phyloP scores from a whole-genome alignment of 2,329 filamentous ascomycete species.

The Xylaria polymorpha region DNA sequence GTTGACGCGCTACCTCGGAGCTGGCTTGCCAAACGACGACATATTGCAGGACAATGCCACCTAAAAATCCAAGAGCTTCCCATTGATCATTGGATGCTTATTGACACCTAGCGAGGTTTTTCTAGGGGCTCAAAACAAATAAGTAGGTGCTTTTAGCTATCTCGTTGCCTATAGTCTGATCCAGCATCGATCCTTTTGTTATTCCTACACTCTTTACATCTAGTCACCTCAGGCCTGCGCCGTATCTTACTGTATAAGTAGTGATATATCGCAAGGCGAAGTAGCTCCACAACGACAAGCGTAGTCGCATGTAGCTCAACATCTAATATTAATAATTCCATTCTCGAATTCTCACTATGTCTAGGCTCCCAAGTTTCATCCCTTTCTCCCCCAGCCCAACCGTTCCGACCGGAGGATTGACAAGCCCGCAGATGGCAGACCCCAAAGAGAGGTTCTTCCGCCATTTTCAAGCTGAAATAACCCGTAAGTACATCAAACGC shows the following conservation, averaged over 20 bases:
- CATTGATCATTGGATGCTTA: neutral
- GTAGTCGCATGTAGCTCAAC: slow-evolving; percentile 16
- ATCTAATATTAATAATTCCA: neutral
- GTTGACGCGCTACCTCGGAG: slow-evolving; percentile 1
- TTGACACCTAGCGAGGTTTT: slow-evolving; percentile 1
- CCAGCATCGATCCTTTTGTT: neutral
- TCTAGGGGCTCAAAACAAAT: neutral
- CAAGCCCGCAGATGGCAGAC: slow-evolving; percentile 54
- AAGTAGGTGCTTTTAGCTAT: slow-evolving; percentile 30
- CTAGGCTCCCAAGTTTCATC: slow-evolving; percentile 42
- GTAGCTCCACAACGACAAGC: neutral
- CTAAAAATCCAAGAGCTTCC: neutral
- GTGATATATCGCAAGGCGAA: neutral
- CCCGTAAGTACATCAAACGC: slow-evolving; percentile 61
- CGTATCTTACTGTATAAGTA: slow-evolving; percentile 11
- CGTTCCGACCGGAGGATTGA: slow-evolving; percentile 41
- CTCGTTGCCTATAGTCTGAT: neutral
- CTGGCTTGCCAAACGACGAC: slow-evolving; percentile 38
- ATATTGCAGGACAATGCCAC: slow-evolving; percentile 38
- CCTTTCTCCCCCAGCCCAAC: slow-evolving; percentile 42
- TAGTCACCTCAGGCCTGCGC: neutral
- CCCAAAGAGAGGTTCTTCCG: slow-evolving; percentile 85
- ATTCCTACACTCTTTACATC: neutral
- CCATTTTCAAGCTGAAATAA: slow-evolving; percentile 81
- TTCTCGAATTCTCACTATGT: slow-evolving; percentile 32